These are phyloP conservation scores for Colletotrichum brevisporum DNA, from an alignment of 2,329 filamentous ascomycete species.

Conservation along the genomic window DNA sequence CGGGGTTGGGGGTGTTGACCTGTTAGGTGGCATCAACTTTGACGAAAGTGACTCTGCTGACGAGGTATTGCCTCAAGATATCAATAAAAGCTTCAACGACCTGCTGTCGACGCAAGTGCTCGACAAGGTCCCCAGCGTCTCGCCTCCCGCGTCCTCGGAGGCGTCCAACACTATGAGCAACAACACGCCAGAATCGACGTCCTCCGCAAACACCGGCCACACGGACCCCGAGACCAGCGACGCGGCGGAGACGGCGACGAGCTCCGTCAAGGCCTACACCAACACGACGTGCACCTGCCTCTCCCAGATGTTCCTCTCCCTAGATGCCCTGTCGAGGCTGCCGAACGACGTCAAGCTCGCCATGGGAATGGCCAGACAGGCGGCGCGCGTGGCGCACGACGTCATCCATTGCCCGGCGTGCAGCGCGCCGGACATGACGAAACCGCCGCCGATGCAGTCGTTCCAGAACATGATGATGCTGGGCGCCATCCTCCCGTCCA, in stretches of 20 bases:
- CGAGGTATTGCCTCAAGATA: constrained; percentile 48
- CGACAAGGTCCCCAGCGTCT: constrained; percentile 12
- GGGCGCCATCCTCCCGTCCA: constrained; percentile 69
- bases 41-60: constrained; percentile 47
- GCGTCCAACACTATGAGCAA: constrained; percentile 22
- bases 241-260: not conserved
- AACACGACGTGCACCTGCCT: constrained; percentile 62
- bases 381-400: constrained; percentile 64
- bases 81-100: constrained; percentile 40
- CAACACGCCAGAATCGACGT: constrained; percentile 22
- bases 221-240: too few species aligned
- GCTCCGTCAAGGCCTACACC: constrained; percentile 21
- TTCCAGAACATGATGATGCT: constrained; percentile 74
- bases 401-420: constrained; percentile 67
- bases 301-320: constrained; percentile 63
- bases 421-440: constrained; percentile 53
- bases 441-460: constrained; percentile 59
- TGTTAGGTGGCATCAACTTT: constrained; percentile 52
- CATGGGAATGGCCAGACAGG: constrained; percentile 63
- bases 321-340: constrained; percentile 64
- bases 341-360: constrained; percentile 61
- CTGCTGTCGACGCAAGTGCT: constrained; percentile 31
- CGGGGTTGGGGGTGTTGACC: constrained; percentile 44
- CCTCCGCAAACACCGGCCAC: constrained; percentile 6
- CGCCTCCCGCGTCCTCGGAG: constrained; percentile 24